Evolutionary conservation across 2,329 filamentous ascomycete genomes (phyloP).

Genomic region (Fusarium mexicanum): DNA sequence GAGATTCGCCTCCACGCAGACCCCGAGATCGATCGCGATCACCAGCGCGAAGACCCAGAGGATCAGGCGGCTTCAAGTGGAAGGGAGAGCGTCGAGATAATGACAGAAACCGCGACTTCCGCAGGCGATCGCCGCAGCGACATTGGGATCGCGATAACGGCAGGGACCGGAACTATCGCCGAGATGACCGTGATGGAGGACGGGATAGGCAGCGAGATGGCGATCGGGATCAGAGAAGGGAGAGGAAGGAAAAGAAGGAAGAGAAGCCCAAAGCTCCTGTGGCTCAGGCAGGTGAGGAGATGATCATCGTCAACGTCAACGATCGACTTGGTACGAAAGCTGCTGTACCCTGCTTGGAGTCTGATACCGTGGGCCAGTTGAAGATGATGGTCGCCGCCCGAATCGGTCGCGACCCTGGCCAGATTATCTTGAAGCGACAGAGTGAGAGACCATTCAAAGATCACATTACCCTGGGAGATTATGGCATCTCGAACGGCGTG

Average conservation of each 20-base stretch:
- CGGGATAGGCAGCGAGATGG: slow-evolving; percentile 22
- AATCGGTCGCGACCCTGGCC: slow-evolving; percentile 88
- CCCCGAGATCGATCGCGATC: slow-evolving; percentile 40
- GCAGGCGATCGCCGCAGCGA: slow-evolving; percentile 38
- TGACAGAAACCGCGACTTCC: slow-evolving; percentile 38
- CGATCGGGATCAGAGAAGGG: slow-evolving; percentile 45
- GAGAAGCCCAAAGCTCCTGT: slow-evolving; percentile 50
- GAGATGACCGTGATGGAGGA: slow-evolving; percentile 36
- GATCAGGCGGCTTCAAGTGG: slow-evolving; percentile 41
- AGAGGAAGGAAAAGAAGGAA: slow-evolving; percentile 48
- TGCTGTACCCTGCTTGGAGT: slow-evolving; percentile 87
- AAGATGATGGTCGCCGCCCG: slow-evolving; percentile 91
- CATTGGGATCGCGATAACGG: slow-evolving; percentile 32
- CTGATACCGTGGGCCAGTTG: slow-evolving; percentile 85
- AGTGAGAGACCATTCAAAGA: slow-evolving; percentile 96
- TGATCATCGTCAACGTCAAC: slow-evolving; percentile 95
- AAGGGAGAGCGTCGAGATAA: slow-evolving; percentile 40
- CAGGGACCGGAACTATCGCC: slow-evolving; percentile 34
- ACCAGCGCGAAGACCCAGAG: slow-evolving; percentile 34
- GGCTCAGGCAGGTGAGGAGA: slow-evolving; percentile 68
- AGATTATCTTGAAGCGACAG: slow-evolving; percentile 92
- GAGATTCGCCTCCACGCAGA: slow-evolving; percentile 29
- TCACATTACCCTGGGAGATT: slow-evolving; percentile 85
- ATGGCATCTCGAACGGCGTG: slow-evolving; percentile 93
- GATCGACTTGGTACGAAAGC: slow-evolving; percentile 97